Conservation (phyloP, 1,284 basidiomycete species). For the Microbotryum scabiosae region DNA sequence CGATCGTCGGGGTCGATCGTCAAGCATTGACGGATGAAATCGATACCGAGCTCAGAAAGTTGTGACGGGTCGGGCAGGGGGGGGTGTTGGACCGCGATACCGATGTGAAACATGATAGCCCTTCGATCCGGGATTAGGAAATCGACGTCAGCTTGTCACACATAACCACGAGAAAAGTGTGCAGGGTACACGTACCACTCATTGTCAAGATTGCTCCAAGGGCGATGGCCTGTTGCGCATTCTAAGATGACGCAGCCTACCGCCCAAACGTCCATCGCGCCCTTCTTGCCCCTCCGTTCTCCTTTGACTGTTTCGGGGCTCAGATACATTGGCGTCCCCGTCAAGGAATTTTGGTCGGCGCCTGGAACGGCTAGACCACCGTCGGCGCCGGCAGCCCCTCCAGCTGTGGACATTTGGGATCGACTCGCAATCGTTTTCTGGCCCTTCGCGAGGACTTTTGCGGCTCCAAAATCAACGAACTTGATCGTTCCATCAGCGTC, state of each 20-base stretch:
- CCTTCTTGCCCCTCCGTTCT: slow-evolving; percentile 56
- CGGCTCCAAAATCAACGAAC: slow-evolving; percentile 97
- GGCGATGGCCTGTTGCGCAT: slow-evolving; percentile 90
- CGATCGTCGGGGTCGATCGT: slow-evolving; percentile 77
- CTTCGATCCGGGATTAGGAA: not conserved
- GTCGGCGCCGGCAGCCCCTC: slow-evolving; percentile 31
- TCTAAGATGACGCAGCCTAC: slow-evolving; percentile 94
- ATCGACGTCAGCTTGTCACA: not conserved
- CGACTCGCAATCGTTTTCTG: slow-evolving; percentile 72
- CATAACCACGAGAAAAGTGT: not conserved
- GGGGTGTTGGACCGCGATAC: slow-evolving; percentile 92
- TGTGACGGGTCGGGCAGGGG: slow-evolving; percentile 86
- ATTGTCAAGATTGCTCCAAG: slow-evolving; percentile 97
- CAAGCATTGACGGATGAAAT: slow-evolving; percentile 87
- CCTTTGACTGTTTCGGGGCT: slow-evolving; percentile 96
- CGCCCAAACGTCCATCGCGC: slow-evolving; percentile 99
- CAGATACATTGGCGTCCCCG: slow-evolving; percentile 99
- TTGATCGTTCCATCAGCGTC: slow-evolving; percentile 89
- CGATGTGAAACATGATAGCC: slow-evolving; percentile 33
- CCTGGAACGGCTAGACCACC: slow-evolving; percentile 20
- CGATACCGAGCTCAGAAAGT: slow-evolving; percentile 80
- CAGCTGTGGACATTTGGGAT: slow-evolving; percentile 38
- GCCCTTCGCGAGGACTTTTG: slow-evolving; percentile 92
- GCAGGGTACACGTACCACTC: slow-evolving; percentile 65
- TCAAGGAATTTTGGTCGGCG: slow-evolving; percentile 51